Base-by-base conservation (phyloP, 2,329 filamentous ascomycete species). In the Aspergillus aculeatus region DNA sequence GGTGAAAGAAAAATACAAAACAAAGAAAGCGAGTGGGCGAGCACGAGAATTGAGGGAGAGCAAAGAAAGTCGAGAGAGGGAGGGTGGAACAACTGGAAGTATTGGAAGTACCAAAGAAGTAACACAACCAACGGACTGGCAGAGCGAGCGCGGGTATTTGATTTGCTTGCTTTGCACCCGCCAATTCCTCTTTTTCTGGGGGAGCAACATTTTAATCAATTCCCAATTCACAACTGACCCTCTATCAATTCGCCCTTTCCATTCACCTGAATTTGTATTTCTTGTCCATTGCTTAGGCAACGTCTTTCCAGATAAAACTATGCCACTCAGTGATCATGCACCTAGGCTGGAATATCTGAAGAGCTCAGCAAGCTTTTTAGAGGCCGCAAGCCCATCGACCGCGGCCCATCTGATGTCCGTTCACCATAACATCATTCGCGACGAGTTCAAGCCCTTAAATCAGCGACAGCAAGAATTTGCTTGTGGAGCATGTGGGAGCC, bases 401-500 rank as follows among this genome's bases (percentile, higher is more conserved):
- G 71, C 78, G 2, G 71, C 75, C 14, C 68, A 79, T 71, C 67
- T 80, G 31, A 66, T 76, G 63, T 64, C 63, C 14, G 66, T 69
- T n/a, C 75, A 77, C 67, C 76, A 75, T 58, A 68, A 62, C 21
- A 68, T 77, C 54, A 66, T 75, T 24, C 68, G 69, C 50, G 68
- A 76, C 11, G 68, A 76, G 41, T 69, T 61, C 10, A 77, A 70
- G 56, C 56, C 71, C 14, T 61, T 78, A 23, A 73, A 70, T 48
- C 56, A 58, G 50, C 68, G 64, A 5, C 74, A 75, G 26, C 68
- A 73, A 24, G 71, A 71, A 56, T 62, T 68, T 29, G 69, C 69
- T 49, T 81, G 78, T 63, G 70, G 69, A 41, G 73, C 74, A 11
- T 81, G 78, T 68, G 78, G 78, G 56, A 75, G 63, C 58, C 61